Evolutionary conservation across 192 early-diverging fungal genomes (phyloP), one percentile per base, ranked within the genome.

Genomic region (Gryganskiella cystojenkinii): DNA sequence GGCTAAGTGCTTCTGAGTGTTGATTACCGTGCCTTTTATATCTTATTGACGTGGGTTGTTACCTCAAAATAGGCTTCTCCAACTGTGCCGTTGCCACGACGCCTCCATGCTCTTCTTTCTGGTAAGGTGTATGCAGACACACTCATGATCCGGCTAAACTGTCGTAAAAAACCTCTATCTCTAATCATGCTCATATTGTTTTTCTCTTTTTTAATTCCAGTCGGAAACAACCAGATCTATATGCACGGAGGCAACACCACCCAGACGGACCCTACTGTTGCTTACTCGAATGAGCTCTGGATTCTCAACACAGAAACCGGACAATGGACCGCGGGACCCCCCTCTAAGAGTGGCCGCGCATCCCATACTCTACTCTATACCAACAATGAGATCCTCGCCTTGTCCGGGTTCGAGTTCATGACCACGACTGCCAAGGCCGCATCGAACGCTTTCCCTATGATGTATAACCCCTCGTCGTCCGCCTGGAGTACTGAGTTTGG

Each of bases 231-330:
- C 51, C 55, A 64, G 52, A 64, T 76, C 22, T 68, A 68, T 52
- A 76, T 76, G 73, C 73, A 76, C 63, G 73, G 73, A 57, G 73
- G 73, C 22, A 76, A 76, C 40, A 76, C 73, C 9, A 76, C 73
- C 6, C 45, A 56, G 17, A 76, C 73, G 24, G 47, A 56, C 5
- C 35, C 73, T 19, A 76, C 73, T n/a, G 60, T 47, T 25, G 5
- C 31, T 2, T 76, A 76, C 22, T 58, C 58, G 6, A 57, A 30
- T 4, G 73, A 76, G 14, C 34, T 76, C 7, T 76, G 73, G 73
- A 63, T 63, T 24, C 55, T 76, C 14, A 51, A 76, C 24, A 68
- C 65, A 1, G 17, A 42, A 2, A 68, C 58, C 27, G 67, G 73
- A 65, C n/a, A 54, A 19, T 76, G 73, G 73, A 58, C 64, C 10